Conservation (phyloP, 148 eudicot species). For the Diospyros lotus region DNA sequence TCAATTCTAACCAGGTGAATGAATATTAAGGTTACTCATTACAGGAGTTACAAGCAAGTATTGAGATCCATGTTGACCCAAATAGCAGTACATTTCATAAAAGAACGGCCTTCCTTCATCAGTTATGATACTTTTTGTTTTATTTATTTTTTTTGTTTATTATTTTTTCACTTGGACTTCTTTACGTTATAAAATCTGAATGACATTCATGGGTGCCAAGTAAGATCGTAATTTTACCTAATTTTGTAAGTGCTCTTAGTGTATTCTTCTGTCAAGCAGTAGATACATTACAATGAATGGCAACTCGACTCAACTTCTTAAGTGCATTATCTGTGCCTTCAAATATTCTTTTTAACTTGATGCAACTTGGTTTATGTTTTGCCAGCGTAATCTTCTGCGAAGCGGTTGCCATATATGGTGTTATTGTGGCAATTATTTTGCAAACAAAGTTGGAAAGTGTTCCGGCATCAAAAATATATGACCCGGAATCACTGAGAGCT, state of each 20-base stretch:
- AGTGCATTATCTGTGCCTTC: neutral
- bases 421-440: constrained; percentile 94
- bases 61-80: too few species aligned
- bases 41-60: too few species aligned
- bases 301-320: neutral
- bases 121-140: too few species aligned
- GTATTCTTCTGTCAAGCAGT: neutral
- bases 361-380: neutral
- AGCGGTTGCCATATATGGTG: constrained; percentile 99
- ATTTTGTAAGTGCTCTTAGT: neutral
- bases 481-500: constrained; percentile 84
- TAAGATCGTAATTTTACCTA: neutral
- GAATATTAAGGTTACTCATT: too few species aligned
- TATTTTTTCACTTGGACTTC: too few species aligned
- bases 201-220: neutral
- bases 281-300: neutral
- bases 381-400: constrained; percentile 93
- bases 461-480: constrained; percentile 57
- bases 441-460: constrained; percentile 97
- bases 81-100: too few species aligned
- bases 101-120: too few species aligned
- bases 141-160: too few species aligned
- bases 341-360: neutral
- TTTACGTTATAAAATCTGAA: neutral
- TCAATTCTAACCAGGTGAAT: too few species aligned